Evolutionary conservation across 108 stramenopile species (phyloP).

Genomic region (Nitzschia palea): DNA sequence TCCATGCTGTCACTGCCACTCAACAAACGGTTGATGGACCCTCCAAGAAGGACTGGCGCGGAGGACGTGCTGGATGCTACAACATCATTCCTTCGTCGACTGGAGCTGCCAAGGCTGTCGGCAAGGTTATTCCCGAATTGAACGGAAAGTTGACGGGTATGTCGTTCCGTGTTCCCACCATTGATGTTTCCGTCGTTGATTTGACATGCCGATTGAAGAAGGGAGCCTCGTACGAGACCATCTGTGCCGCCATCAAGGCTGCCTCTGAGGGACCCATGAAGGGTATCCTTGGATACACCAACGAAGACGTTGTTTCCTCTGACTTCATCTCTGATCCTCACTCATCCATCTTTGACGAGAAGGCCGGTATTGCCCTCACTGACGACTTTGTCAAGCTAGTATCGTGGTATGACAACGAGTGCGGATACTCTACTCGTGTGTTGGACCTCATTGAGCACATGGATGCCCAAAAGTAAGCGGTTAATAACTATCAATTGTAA

Average conservation of each 20-base stretch:
- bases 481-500: too few relatives aligned
- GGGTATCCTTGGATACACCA: slow-evolving; percentile 94
- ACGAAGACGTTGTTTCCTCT: slow-evolving; percentile 93
- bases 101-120: slow-evolving; percentile 96
- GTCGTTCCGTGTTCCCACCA: slow-evolving; percentile 99
- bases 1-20: slow-evolving; percentile 98
- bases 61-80: slow-evolving; percentile 96
- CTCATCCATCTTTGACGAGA: slow-evolving; percentile 96
- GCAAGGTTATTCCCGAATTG: slow-evolving; percentile 95
- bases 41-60: slow-evolving; percentile 98
- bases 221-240: slow-evolving; percentile 93
- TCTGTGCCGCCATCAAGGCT: slow-evolving; percentile 95
- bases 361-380: slow-evolving; percentile 96
- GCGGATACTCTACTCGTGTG: slow-evolving; percentile 91
- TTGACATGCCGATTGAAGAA: slow-evolving; percentile 93
- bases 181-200: slow-evolving; percentile 98
- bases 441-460: slow-evolving; percentile 96
- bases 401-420: slow-evolving; percentile 99
- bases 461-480: slow-evolving; percentile 49
- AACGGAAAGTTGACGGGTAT: slow-evolving; percentile 99
- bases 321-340: slow-evolving; percentile 94
- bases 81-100: slow-evolving; percentile 98
- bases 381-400: slow-evolving; percentile 99
- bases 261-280: slow-evolving; percentile 94
- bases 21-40: slow-evolving; percentile 98